Percentiles rank a stretch among this genome's conserved stretches.
These are phyloP conservation scores for Geotrichum siamense DNA, from an alignment of 1,139 yeast species.

Conservation along the genomic window DNA sequence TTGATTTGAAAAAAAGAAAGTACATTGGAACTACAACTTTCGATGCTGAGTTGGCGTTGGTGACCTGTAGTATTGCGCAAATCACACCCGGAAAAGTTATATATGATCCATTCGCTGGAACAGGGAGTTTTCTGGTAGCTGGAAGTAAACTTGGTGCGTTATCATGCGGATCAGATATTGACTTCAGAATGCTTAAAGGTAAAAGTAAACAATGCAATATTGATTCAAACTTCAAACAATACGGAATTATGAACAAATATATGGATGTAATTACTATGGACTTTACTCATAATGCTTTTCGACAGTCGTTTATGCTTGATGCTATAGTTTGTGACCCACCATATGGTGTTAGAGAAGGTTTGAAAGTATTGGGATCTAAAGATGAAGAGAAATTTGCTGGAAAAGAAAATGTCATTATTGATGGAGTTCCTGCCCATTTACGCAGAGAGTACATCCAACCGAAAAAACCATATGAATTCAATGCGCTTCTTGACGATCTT, in stretches of 20 bases:
- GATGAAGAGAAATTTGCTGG: slow-evolving; percentile 56
- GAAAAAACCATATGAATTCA: slow-evolving; percentile 80
- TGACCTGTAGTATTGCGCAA: slow-evolving; percentile 81
- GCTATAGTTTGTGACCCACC: slow-evolving; percentile 95
- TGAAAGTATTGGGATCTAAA: slow-evolving; percentile 84
- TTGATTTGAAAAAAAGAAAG: slow-evolving; percentile 73
- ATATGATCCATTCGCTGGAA: slow-evolving; percentile 95
- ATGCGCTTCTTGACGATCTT: slow-evolving; percentile 67
- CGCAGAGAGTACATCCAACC: slow-evolving; percentile 86
- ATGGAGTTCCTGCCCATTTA: slow-evolving; percentile 71
- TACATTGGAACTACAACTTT: slow-evolving; percentile 95
- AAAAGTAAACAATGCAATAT: slow-evolving; percentile 48
- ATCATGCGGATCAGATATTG: slow-evolving; percentile 86
- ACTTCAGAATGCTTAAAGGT: slow-evolving; percentile 75
- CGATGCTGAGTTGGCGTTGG: slow-evolving; percentile 69
- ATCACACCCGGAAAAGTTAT: slow-evolving; percentile 57
- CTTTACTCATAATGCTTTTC: slow-evolving; percentile 81
- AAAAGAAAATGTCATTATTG: slow-evolving; percentile 60
- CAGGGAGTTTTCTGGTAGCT: slow-evolving; percentile 89
- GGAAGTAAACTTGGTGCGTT: slow-evolving; percentile 81
- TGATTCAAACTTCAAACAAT: slow-evolving; percentile 65
- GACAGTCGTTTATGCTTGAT: slow-evolving; percentile 58
- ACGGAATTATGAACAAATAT: slow-evolving; percentile 50
- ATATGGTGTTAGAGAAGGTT: slow-evolving; percentile 93
- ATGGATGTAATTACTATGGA: slow-evolving; percentile 87